Base-by-base conservation (phyloP, 2,329 filamentous ascomycete species). In the Paracoccidioides lutzii region DNA sequence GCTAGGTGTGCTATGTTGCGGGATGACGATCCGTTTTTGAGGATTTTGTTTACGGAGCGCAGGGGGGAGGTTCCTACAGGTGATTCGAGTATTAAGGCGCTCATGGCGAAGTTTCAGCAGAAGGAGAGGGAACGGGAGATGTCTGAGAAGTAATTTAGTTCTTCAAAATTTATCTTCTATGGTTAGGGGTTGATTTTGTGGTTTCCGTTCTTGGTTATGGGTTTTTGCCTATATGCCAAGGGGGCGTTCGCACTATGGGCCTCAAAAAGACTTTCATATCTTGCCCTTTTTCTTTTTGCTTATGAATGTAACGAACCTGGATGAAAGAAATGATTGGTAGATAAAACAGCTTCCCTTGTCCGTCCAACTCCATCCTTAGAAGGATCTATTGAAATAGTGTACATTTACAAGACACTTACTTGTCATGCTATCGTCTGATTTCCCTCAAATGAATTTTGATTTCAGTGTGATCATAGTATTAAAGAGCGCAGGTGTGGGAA, bases 1-100 rank as follows among this genome's bases (percentile, higher is more conserved):
- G 57, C 67, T 46, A 64, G 65, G 32, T 63, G 61, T 61, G 67
- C 65, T 2, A 60, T 59, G 37, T 59, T 59, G 15, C 14, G 60
- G 37, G 60, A 60, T 28, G 60, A 63, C 38, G 70, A 73, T 65
- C 68, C 67, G 3, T 72, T 73, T 59, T 59, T 68, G 10, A 58
- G 28, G 49, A 43, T 66, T 14, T 58, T 73, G 53, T 62, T 70
- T 38, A 53, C 66, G 40, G 56, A 68, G 37, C 56, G 69, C 14
- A 71, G 69, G 67, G 58, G 63, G 37, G 64, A 67, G 33, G 60
- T 71, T n/a, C 64, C 66, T 0, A 8, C 38, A 1, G 33, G 60
- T 5, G 63, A 66, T 54, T 22, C 52, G 15, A 52, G 54, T 46
- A 58, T 66, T 2, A 65, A 64, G 59, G 59, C 64, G 22, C 45